These are phyloP conservation scores for Tuber aestivum DNA, from an alignment of 495 filamentous ascomycete genomes.

Conservation along the genomic window DNA sequence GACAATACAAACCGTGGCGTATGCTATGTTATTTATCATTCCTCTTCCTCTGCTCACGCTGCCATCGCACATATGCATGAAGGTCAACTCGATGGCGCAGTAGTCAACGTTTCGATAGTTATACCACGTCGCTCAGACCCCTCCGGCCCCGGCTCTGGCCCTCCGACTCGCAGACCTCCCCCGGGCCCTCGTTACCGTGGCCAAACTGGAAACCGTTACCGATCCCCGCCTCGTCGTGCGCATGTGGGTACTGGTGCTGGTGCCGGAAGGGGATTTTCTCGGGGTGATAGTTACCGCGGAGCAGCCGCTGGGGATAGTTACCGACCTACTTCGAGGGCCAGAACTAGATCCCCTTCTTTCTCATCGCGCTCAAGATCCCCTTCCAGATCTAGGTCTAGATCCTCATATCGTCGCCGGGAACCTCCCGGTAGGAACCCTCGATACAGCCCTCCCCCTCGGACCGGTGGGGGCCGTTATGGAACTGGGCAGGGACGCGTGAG, in stretches of 20 bases:
- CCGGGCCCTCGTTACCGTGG: constrained; percentile 38
- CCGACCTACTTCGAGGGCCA: constrained; percentile 33
- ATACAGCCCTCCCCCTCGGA: constrained; percentile 51
- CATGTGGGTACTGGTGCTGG: constrained; percentile 16
- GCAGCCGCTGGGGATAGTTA: constrained; percentile 39
- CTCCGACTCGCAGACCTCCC: constrained; percentile 40
- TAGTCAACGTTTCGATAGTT: constrained; percentile 88
- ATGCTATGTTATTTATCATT: constrained; percentile 82
- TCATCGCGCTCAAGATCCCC: constrained; percentile 33
- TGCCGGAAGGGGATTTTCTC: constrained; percentile 29
- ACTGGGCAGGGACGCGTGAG: constrained; percentile 44
- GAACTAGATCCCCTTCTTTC: constrained; percentile 34
- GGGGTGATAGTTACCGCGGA: constrained; percentile 35
- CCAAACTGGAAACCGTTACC: constrained; percentile 30
- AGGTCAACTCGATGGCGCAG: constrained; percentile 81
- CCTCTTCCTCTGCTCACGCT: constrained; percentile 71
- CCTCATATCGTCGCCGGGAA: constrained; percentile 50
- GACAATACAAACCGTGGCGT: constrained; percentile 88
- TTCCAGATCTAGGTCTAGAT: constrained; percentile 45
- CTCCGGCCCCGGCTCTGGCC: constrained; percentile 41
- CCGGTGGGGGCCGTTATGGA: constrained; percentile 47
- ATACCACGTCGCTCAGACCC: constrained; percentile 60
- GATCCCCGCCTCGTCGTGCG: constrained; percentile 33
- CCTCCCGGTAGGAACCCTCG: constrained; percentile 37
- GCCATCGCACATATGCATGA: constrained; percentile 98